Evolutionary conservation across 2,329 filamentous ascomycete genomes (phyloP).

Genomic region (Colletotrichum eremochloae): DNA sequence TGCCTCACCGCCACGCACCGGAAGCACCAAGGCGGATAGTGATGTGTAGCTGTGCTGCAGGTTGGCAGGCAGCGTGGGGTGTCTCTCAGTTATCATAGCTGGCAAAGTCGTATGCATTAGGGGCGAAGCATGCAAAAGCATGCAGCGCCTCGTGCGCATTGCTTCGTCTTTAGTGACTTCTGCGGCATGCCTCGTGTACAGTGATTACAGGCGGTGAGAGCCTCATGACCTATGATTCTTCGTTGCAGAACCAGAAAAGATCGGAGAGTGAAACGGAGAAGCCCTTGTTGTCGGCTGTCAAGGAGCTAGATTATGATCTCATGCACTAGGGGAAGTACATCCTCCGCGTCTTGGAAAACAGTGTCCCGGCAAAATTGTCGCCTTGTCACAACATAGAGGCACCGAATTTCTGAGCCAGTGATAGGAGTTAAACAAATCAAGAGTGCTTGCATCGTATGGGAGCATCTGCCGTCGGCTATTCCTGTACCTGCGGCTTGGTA

Average conservation of each 20-base stretch:
- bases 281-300: background rate
- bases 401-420: background rate
- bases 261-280: background rate
- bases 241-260: background rate
- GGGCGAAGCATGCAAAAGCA: constrained; percentile 6
- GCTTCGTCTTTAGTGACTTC: background rate
- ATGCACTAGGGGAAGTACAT: background rate
- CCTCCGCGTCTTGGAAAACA: background rate
- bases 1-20: constrained; percentile 17
- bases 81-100: background rate
- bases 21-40: background rate
- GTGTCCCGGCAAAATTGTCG: background rate
- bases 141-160: background rate
- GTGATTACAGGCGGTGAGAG: constrained; percentile 10
- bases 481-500: constrained; percentile 3
- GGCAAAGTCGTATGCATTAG: background rate
- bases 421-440: background rate
- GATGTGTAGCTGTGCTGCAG: background rate
- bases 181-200: background rate
- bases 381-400: background rate
- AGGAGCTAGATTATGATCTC: background rate
- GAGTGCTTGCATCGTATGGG: constrained; percentile 12
- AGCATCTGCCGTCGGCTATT: constrained; percentile 2
- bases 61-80: background rate
- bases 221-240: background rate